Evolutionary conservation across 177 flowering plant species (phyloP), one percentile per base, ranked within the genome.

Genomic region (Vitis hybrid): DNA sequence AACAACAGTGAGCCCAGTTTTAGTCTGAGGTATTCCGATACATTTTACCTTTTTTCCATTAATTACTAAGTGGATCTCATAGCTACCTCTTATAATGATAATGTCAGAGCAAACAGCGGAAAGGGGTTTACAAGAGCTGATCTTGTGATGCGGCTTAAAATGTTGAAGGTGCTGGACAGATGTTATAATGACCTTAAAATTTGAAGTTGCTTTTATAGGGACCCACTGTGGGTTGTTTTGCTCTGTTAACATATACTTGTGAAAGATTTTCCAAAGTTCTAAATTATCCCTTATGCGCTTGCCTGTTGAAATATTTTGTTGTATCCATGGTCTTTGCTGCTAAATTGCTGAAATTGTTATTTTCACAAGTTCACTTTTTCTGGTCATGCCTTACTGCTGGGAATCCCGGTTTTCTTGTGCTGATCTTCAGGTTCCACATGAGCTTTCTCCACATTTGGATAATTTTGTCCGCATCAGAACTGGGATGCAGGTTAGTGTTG

Each of bases 381-480:
- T 39, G 45, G 45, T 0, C 45, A 39, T 39, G 45, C 45, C 45
- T 39, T 39, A 39, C 45, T 39, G 7, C 45, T 39, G 45, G 45
- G 45, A 39, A 39, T 39, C 45, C 45, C 1, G 29, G 51, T 45
- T 68, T 66, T 51, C 53, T 72, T 55, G 7, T 67, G 26, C 60
- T 65, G 62, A 68, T 57, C 52, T 71, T 58, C 83, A 94, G 98
- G 97, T 94, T 31, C 90, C 88, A 18, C 78, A 89, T 72, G 89
- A 92, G 78, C 81, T 76, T 49, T 94, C 98, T 59, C 71, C 61
- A 60, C 75, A 91, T 79, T 76, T 88, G 83, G 82, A 86, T 67
- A 86, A 92, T 71, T 94, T 94, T 87, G 89, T 90, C 56, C 90
- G 94, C 45, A 66, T 94, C 67, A 88, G 75, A 76, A 92, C 89